A percentile compares a stretch with the other conserved stretches of the same genome.
These are phyloP conservation scores for Diplodia seriata DNA, from an alignment of 2,329 filamentous ascomycete species.

Conservation along the genomic window DNA sequence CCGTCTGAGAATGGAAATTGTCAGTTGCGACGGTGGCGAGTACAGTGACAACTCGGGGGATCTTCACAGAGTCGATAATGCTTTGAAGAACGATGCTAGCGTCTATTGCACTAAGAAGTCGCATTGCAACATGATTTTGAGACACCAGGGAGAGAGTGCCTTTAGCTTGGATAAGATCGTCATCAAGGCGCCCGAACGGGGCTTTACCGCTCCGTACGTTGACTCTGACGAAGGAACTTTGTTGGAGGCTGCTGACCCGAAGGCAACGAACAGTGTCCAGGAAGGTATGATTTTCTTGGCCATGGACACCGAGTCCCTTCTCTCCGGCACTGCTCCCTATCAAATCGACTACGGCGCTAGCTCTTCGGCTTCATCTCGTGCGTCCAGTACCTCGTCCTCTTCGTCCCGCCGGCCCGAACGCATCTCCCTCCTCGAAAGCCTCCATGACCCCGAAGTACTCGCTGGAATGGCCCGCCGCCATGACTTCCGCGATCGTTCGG, in stretches of 20 bases:
- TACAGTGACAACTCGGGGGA: conserved; percentile 62
- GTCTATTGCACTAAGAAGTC: conserved; percentile 92
- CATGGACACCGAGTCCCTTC: conserved; percentile 80
- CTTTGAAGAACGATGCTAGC: conserved; percentile 79
- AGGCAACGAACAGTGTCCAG: conserved; percentile 67
- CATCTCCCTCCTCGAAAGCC: conserved; percentile 45
- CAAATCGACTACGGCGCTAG: conserved; percentile 65
- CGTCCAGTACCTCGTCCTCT: conserved; percentile 39
- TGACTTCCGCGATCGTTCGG: conserved; percentile 22
- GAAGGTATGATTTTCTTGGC: conserved; percentile 92
- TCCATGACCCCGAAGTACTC: conserved; percentile 44
- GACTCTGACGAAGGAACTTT: conserved; percentile 17
- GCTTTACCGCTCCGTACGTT: conserved; percentile 84
- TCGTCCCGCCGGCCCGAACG: conserved; percentile 42
- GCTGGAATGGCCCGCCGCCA: conserved; percentile 37
- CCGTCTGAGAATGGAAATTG: conserved; percentile 81
- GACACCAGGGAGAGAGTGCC: conserved; percentile 78
- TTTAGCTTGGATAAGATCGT: conserved; percentile 86
- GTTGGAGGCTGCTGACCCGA: conserved; percentile 43
- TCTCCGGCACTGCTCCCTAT: conserved; percentile 76
- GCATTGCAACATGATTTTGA: conserved; percentile 83
- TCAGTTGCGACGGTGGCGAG: conserved; percentile 84
- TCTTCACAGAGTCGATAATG: conserved; percentile 67
- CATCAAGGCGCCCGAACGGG: conserved; percentile 81
- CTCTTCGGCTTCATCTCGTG: conserved; percentile 37